Percentiles rank a stretch among this genome's conserved stretches.
Conservation (phyloP, 2,329 filamentous ascomycete genomes). For the Aspergillus flavus region DNA sequence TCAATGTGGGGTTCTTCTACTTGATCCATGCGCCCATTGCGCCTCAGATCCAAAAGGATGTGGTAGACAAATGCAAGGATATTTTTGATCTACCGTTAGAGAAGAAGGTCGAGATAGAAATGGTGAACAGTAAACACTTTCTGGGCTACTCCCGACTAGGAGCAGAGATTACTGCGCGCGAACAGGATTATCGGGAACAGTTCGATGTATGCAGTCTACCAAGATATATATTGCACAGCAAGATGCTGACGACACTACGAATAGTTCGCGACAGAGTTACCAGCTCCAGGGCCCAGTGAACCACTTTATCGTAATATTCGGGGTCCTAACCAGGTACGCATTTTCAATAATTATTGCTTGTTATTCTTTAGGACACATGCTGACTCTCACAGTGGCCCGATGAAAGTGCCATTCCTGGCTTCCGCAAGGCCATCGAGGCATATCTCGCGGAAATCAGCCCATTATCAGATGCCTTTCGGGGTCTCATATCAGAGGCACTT, state of each 20-base stretch:
- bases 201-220: constrained; percentile 33
- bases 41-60: constrained; percentile 22
- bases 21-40: constrained; percentile 33
- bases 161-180: constrained; percentile 37
- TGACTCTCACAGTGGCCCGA: constrained; percentile 36
- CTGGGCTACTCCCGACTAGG: constrained; percentile 40
- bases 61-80: constrained; percentile 42
- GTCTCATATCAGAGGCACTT: constrained; percentile 37
- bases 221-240: not conserved
- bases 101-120: constrained; percentile 54
- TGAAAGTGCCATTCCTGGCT: constrained; percentile 32
- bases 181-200: constrained; percentile 39
- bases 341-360: not conserved
- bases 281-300: constrained; percentile 35
- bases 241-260: not conserved
- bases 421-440: constrained; percentile 32
- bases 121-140: constrained; percentile 43
- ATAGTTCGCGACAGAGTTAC: constrained; percentile 42
- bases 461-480: constrained; percentile 30
- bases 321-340: constrained; percentile 38
- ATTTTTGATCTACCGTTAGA: constrained; percentile 50
- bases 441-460: constrained; percentile 32
- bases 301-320: constrained; percentile 38
- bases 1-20: constrained; percentile 42
- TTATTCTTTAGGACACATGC: not conserved